phyloP scores from a whole-genome alignment of 1,284 basidiomycete genomes.

The Malassezia caprae region DNA sequence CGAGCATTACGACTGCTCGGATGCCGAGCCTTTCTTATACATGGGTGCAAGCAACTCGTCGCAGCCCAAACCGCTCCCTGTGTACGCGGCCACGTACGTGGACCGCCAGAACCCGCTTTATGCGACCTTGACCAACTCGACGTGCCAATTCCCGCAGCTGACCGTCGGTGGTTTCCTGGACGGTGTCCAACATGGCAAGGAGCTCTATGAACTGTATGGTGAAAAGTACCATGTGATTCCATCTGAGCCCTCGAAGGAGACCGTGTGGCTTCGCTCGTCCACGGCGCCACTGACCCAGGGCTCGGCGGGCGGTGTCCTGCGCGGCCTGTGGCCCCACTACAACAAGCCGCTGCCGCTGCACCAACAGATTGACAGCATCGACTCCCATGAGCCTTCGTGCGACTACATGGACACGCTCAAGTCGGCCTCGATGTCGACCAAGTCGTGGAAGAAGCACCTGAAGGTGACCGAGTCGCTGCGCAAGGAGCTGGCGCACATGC shows the following conservation, averaged over 20 bases:
- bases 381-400: slow-evolving; percentile 9
- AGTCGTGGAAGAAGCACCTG: slow-evolving; percentile 7
- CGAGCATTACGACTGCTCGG: neutral
- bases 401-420: neutral
- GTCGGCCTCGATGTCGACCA: neutral
- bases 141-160: slow-evolving; percentile 13
- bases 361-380: slow-evolving; percentile 2
- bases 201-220: slow-evolving; percentile 6
- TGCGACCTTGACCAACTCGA: slow-evolving; percentile 4
- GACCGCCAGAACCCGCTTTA: slow-evolving; percentile 5
- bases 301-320: slow-evolving; percentile 8
- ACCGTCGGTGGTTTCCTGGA: slow-evolving; percentile 10
- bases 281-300: slow-evolving; percentile 8
- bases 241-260: neutral
- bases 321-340: slow-evolving; percentile 6
- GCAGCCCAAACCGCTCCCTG: neutral
- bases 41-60: neutral
- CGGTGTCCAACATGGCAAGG: slow-evolving; percentile 11
- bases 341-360: neutral
- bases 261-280: slow-evolving; percentile 6
- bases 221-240: slow-evolving; percentile 9
- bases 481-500: slow-evolving; percentile 5
- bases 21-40: neutral
- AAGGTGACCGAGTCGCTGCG: neutral
- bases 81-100: slow-evolving; percentile 7